Conservation (phyloP, 2,329 filamentous ascomycete genomes). For the Pezizomycotina sp. region DNA sequence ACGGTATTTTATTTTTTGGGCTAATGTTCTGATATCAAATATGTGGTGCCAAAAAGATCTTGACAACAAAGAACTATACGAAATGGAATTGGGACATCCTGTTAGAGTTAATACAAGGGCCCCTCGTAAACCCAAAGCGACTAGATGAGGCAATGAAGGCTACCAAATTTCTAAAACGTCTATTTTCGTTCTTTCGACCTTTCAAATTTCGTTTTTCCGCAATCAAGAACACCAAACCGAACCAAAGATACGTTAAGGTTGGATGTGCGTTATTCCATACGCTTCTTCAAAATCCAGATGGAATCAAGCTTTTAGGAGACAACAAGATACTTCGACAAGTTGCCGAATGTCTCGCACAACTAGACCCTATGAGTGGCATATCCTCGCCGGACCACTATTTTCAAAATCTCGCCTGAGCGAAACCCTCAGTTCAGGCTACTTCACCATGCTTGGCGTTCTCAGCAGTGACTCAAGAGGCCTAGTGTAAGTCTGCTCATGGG, state of each 20-base stretch:
- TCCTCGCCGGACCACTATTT: conserved; percentile 82
- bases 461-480: conserved; percentile 70
- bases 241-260: conserved; percentile 81
- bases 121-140: conserved; percentile 74
- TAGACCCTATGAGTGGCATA: conserved; percentile 51
- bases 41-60: conserved; percentile 40
- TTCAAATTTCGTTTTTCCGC: conserved; percentile 95
- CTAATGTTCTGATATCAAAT: background rate
- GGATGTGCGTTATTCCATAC: conserved; percentile 80
- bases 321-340: conserved; percentile 89
- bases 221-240: conserved; percentile 74
- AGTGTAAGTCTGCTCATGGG: conserved; percentile 29
- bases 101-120: conserved; percentile 77
- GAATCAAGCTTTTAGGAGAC: conserved; percentile 67
- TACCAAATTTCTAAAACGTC: conserved; percentile 87
- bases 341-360: conserved; percentile 86
- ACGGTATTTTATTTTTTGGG: background rate
- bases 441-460: conserved; percentile 64
- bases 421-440: conserved; percentile 60
- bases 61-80: conserved; percentile 73
- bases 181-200: conserved; percentile 87
- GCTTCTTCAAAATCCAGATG: conserved; percentile 69
- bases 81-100: conserved; percentile 99
- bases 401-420: conserved; percentile 68
- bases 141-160: conserved; percentile 87